Percentiles rank a stretch among this genome's conserved stretches.
Evolutionary conservation across 2,329 filamentous ascomycete species (phyloP).

Genomic region (Claviceps cyperi): DNA sequence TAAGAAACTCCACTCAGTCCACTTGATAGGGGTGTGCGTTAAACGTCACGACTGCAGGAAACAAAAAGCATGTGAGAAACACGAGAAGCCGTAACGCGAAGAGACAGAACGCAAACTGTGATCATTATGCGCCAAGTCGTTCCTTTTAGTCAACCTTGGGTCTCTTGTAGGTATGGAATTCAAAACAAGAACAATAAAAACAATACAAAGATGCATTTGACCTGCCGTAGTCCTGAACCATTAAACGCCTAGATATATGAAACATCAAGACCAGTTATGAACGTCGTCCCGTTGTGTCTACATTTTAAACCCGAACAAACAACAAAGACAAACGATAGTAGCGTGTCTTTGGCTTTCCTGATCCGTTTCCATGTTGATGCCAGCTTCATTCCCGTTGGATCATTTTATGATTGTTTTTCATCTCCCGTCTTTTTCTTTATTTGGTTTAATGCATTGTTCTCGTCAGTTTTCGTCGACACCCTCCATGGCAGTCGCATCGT

Average conservation of each 20-base stretch:
- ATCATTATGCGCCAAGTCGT: slow-evolving; percentile 2
- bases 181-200: slow-evolving; percentile 7
- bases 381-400: neutral
- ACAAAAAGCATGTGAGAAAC: neutral
- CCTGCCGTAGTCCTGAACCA: slow-evolving; percentile 17
- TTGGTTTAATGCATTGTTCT: neutral
- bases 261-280: slow-evolving; percentile 7
- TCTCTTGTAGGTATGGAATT: slow-evolving; percentile 5
- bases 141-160: slow-evolving; percentile 13
- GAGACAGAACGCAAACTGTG: neutral
- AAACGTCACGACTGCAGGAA: too few species aligned
- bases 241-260: slow-evolving; percentile 21
- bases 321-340: slow-evolving; percentile 5
- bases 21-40: too few species aligned
- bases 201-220: slow-evolving; percentile 14
- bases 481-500: slow-evolving; percentile 25
- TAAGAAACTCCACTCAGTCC: too few species aligned
- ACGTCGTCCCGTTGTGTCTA: neutral
- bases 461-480: slow-evolving; percentile 15
- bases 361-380: slow-evolving; percentile 5
- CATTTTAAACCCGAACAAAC: neutral
- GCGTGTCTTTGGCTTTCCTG: neutral
- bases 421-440: neutral
- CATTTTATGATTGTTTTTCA: neutral
- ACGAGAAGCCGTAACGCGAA: neutral